A percentile compares a stretch with the other conserved stretches of the same genome.
Evolutionary conservation across 2,329 filamentous ascomycete genomes (phyloP).

Genomic region (Xylariaceae sp.): DNA sequence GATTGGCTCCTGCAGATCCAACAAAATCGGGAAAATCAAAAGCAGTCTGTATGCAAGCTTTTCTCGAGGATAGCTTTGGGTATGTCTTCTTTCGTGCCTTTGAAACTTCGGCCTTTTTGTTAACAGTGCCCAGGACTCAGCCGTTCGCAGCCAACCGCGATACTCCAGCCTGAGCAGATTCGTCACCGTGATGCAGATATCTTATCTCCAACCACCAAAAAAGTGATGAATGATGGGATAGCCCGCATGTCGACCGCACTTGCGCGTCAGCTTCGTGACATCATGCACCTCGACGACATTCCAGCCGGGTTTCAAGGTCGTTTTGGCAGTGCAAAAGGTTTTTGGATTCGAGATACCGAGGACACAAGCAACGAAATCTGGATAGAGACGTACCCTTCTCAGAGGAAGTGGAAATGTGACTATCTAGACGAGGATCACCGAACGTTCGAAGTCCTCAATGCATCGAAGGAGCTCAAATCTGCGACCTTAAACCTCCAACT

Average conservation of each 20-base stretch:
- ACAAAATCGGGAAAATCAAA: conserved; percentile 52
- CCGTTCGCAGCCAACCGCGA: conserved; percentile 54
- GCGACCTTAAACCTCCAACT: conserved; percentile 72
- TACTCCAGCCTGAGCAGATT: conserved; percentile 57
- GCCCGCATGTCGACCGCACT: conserved; percentile 68
- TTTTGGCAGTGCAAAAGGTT: conserved; percentile 75
- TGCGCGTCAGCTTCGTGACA: conserved; percentile 57
- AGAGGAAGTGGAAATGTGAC: conserved; percentile 70
- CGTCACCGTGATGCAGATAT: conserved; percentile 47
- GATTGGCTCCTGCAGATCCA: conserved; percentile 59
- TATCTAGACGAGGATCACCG: conserved; percentile 56
- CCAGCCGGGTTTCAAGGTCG: conserved; percentile 74
- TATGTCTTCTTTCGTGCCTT: conserved; percentile 35
- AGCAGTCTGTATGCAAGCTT: conserved; percentile 59
- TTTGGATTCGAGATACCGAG: conserved; percentile 70
- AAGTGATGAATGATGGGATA: conserved; percentile 73
- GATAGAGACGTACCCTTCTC: conserved; percentile 72
- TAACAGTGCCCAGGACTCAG: conserved; percentile 55
- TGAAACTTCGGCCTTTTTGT: not conserved
- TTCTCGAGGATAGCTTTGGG: conserved; percentile 65
- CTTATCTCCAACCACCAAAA: conserved; percentile 45
- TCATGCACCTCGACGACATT: conserved; percentile 57
- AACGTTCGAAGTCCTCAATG: conserved; percentile 69
- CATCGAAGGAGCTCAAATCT: conserved; percentile 53
- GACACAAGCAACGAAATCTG: conserved; percentile 58